Evolutionary conservation across 2,329 filamentous ascomycete genomes (phyloP), one percentile per base, ranked within the genome.

Genomic region (Fusarium stilboides): DNA sequence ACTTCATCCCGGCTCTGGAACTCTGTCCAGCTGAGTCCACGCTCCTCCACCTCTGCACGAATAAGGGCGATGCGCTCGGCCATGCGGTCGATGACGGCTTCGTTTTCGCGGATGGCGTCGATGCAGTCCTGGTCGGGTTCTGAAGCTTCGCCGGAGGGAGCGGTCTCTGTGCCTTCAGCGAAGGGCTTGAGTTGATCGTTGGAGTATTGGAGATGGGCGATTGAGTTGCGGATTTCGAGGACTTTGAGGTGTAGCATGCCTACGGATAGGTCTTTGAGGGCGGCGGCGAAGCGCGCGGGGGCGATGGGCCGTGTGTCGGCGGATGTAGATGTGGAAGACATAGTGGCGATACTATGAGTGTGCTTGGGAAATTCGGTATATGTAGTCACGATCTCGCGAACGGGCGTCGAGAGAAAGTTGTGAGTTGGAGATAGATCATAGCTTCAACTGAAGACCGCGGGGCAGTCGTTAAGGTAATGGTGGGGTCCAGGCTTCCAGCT

Each of bases 41-140:
- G 80, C 10, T 75, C 74, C 78, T 89, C 87, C 10, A 94, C 88
- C 80, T 94, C 92, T 42, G 76, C 80, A 69, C 85, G 87, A 65
- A 94, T 82, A 50, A 93, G 77, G 56, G 81, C 82, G 65, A 94
- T 86, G 77, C 91, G 84, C 80, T 89, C 86, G 65, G 86, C 82
- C 87, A 93, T 92, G 71, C 91, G 86, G 65, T 79, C 83, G 59
- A 94, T 91, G 59, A 94, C 91, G 20, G 76, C 78, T 72, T 89
- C 85, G 79, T 94, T 94, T 80, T 94, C 92, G 58, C 81, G 78
- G 76, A 94, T 92, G 61, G 92, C 92, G 60, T 94, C 91, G 70
- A 88, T 81, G 82, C 92, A 94, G 77, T 92, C 91, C 65, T 84
- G 83, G 75, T 94, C 92, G 17, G 89, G 79, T 17, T 62, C 68